Conservation (phyloP, 345 rosid genomes). For the Camelina neglecta region DNA sequence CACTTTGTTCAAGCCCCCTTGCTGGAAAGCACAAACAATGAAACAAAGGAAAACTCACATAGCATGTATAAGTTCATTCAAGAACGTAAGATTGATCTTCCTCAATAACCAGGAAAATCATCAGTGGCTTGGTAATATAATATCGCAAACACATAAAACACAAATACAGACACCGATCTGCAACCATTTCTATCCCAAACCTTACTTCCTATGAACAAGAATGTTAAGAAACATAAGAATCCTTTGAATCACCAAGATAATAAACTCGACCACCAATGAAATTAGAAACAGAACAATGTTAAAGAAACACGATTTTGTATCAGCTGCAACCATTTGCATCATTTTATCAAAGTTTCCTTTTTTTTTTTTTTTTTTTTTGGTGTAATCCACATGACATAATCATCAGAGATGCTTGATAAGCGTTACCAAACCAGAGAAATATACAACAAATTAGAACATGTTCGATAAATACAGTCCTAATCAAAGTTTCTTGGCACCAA, state of each 20-base stretch:
- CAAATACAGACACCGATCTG: background rate
- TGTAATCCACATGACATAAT: conserved; percentile 13
- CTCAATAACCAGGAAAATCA: conserved; percentile 6
- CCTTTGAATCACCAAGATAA: background rate
- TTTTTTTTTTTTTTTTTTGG: background rate
- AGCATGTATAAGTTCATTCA: background rate
- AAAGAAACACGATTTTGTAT: conserved; percentile 7
- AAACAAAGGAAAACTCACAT: conserved; percentile 7
- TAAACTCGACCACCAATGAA: background rate
- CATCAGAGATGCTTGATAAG: no score
- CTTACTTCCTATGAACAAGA: background rate
- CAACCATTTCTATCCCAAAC: background rate
- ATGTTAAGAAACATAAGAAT: background rate
- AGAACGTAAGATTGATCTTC: background rate
- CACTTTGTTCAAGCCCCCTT: conserved; percentile 41
- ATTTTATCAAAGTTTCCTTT: background rate
- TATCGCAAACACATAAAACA: conserved; percentile 7
- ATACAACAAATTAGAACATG: background rate
- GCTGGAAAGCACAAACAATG: conserved; percentile 30
- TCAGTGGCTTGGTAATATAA: background rate
- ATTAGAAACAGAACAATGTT: conserved; percentile 8
- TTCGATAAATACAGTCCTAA: background rate
- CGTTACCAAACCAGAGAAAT: conserved; percentile 3
- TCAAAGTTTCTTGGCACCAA: background rate
- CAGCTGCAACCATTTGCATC: conserved; percentile 3